A percentile compares a stretch with the other conserved stretches of the same genome.
phyloP scores from a whole-genome alignment of 148 eudicot genomes.

The Oxyria digyna region DNA sequence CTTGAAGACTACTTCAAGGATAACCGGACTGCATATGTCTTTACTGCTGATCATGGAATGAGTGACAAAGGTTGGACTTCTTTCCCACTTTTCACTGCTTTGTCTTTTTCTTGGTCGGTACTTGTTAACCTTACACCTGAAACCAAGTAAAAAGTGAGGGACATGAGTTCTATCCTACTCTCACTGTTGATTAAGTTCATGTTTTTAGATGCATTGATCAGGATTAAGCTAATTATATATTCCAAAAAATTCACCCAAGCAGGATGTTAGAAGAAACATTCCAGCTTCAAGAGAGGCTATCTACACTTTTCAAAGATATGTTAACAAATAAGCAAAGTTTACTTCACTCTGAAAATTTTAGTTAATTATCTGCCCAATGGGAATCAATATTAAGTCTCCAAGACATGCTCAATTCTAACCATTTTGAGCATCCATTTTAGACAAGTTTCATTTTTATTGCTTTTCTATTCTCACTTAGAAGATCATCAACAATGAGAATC shows the following conservation, averaged over 20 bases:
- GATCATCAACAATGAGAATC: not conserved
- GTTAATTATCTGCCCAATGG: not conserved
- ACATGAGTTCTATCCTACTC: not conserved
- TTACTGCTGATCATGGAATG: slow-evolving; percentile 99
- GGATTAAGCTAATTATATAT: not conserved
- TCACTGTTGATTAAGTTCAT: not conserved
- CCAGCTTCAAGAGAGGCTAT: not conserved
- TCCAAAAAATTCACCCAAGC: not conserved
- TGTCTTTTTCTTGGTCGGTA: not conserved
- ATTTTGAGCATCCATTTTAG: not conserved
- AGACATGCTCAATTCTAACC: not conserved
- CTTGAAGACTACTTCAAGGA: slow-evolving; percentile 76
- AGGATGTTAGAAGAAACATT: slow-evolving; percentile 3
- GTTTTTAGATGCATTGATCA: not conserved
- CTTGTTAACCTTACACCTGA: not conserved
- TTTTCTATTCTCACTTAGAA: not conserved
- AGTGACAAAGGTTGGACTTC: slow-evolving; percentile 78
- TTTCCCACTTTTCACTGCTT: not conserved
- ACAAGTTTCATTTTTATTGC: not conserved
- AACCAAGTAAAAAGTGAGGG: not conserved
- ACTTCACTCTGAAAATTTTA: not conserved
- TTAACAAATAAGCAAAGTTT: not conserved
- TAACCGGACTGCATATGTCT: slow-evolving; percentile 70
- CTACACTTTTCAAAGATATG: not conserved
- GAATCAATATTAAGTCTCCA: not conserved